These are phyloP conservation scores for Metschnikowia borealis DNA, from an alignment of 805 yeast species.

Conservation along the genomic window DNA sequence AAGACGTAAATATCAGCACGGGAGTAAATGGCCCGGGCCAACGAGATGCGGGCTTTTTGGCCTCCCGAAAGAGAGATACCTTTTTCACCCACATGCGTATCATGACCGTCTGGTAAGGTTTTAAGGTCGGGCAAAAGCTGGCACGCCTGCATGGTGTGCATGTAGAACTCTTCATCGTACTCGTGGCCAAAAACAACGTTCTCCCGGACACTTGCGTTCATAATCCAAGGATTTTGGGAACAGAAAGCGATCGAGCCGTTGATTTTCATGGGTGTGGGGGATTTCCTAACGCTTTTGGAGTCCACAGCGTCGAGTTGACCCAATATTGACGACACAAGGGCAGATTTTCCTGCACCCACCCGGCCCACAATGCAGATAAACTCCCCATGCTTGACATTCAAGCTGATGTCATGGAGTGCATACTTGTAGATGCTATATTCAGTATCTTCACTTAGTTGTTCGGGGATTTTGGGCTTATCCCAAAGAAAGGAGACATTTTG, in stretches of 20 bases:
- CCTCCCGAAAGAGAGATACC: conserved; percentile 43
- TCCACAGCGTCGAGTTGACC: conserved; percentile 17
- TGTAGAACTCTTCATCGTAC: conserved; percentile 29
- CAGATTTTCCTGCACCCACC: conserved; percentile 17
- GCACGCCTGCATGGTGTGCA: conserved; percentile 34
- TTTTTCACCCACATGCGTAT: conserved; percentile 42
- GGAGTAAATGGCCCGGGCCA: conserved; percentile 41
- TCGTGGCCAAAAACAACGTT: conserved; percentile 36
- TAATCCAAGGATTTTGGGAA: conserved; percentile 40
- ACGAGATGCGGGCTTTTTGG: conserved; percentile 39
- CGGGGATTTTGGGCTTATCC: conserved; percentile 7
- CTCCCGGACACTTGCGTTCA: conserved; percentile 38
- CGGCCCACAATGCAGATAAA: conserved; percentile 16
- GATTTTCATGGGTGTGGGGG: conserved; percentile 16
- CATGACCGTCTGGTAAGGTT: conserved; percentile 38
- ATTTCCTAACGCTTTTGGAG: background rate
- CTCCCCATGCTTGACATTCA: conserved; percentile 12
- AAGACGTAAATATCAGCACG: conserved; percentile 38
- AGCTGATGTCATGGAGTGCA: conserved; percentile 11
- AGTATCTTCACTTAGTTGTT: conserved; percentile 5
- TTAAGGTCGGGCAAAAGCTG: conserved; percentile 33
- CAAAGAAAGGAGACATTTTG: conserved; percentile 14
- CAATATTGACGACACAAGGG: conserved; percentile 13
- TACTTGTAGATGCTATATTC: conserved; percentile 25
- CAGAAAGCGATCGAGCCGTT: conserved; percentile 38